Percentiles rank a stretch among this genome's conserved stretches.
phyloP scores from a whole-genome alignment of 2,329 filamentous ascomycete species.

The Pseudogymnoascus pannorum region DNA sequence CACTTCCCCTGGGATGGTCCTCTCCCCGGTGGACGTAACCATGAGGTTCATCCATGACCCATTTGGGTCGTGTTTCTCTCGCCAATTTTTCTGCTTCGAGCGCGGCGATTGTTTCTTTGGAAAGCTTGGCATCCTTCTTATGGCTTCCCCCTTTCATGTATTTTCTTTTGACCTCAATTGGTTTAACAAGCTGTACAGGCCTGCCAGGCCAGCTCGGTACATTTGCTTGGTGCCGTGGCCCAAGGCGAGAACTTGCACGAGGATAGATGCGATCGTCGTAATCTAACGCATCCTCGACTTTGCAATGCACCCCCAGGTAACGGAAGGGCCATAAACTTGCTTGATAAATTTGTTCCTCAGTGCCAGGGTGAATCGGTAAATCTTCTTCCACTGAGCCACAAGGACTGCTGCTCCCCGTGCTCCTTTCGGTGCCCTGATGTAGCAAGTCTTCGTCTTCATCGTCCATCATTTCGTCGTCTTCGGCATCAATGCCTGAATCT shows the following conservation, averaged over 20 bases:
- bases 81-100: slow-evolving; percentile 75
- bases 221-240: slow-evolving; percentile 83
- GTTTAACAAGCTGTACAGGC: slow-evolving; percentile 84
- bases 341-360: slow-evolving; percentile 82
- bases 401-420: slow-evolving; percentile 58
- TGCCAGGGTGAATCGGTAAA: slow-evolving; percentile 49
- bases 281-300: slow-evolving; percentile 89
- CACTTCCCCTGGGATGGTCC: slow-evolving; percentile 63
- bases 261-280: slow-evolving; percentile 98
- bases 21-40: slow-evolving; percentile 83
- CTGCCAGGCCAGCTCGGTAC: slow-evolving; percentile 79
- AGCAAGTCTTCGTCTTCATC: slow-evolving; percentile 66
- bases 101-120: slow-evolving; percentile 72
- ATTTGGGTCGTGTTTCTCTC: slow-evolving; percentile 78
- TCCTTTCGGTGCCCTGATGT: slow-evolving; percentile 40
- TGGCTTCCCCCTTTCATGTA: slow-evolving; percentile 53
- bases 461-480: slow-evolving; percentile 55
- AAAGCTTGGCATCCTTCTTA: slow-evolving; percentile 69
- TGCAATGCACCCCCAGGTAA: slow-evolving; percentile 91
- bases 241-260: slow-evolving; percentile 84
- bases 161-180: slow-evolving; percentile 75
- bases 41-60: slow-evolving; percentile 83
- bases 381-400: slow-evolving; percentile 50
- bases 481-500: slow-evolving; percentile 56
- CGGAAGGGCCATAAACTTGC: slow-evolving; percentile 94